Percentiles rank a stretch among this genome's conserved stretches.
These are phyloP conservation scores for Leishmania guyanensis DNA, from an alignment of 208 protist genomes.

Conservation along the genomic window DNA sequence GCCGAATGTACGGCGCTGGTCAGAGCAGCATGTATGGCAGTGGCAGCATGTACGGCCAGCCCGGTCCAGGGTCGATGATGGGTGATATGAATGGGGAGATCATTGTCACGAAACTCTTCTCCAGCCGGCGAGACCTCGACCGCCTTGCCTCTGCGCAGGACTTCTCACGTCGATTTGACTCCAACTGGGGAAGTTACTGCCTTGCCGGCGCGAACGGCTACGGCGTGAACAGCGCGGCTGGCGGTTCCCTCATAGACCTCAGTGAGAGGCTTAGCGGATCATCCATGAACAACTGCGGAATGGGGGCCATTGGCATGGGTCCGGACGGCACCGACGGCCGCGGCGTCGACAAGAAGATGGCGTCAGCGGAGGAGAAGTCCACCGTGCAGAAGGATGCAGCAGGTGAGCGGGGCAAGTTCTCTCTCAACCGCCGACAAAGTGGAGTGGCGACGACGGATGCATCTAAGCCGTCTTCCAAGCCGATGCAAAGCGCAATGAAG, in stretches of 20 bases:
- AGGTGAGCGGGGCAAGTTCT: not conserved
- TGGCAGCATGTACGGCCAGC: constrained; percentile 39
- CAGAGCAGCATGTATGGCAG: constrained; percentile 48
- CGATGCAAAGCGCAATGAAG: too few relatives aligned
- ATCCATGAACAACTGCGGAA: constrained; percentile 8
- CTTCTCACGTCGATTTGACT: constrained; percentile 56
- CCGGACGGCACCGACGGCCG: constrained; percentile 14
- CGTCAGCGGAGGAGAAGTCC: not conserved
- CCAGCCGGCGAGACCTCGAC: constrained; percentile 65
- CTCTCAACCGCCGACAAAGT: not conserved
- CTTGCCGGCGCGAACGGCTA: constrained; percentile 21
- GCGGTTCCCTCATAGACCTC: constrained; percentile 21
- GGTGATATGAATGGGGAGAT: constrained; percentile 40
- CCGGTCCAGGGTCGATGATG: constrained; percentile 30
- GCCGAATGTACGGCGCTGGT: constrained; percentile 39
- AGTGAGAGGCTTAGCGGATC: not conserved
- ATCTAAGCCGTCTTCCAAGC: not conserved
- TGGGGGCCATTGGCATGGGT: constrained; percentile 15
- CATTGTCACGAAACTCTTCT: constrained; percentile 71
- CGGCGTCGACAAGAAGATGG: constrained; percentile 1
- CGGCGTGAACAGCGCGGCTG: constrained; percentile 12
- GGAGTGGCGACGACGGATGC: not conserved
- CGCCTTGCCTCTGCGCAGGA: constrained; percentile 44
- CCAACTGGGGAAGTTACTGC: constrained; percentile 45
- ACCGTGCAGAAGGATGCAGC: not conserved